Evolutionary conservation across 2,329 filamentous ascomycete genomes (phyloP).

Genomic region (Paramyrothecium roridum): DNA sequence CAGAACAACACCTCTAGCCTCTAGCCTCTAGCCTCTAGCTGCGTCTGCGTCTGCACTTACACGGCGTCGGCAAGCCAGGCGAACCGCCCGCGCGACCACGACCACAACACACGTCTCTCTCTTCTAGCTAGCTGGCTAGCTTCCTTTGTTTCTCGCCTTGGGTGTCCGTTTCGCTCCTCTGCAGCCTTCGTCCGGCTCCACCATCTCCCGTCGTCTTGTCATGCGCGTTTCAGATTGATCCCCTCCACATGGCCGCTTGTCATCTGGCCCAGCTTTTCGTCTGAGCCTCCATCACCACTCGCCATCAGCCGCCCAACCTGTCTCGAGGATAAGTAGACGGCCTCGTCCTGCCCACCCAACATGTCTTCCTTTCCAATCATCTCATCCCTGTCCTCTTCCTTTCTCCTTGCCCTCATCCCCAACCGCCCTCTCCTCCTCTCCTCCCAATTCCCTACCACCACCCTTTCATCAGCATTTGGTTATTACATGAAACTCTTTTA

Average conservation of each 20-base stretch:
- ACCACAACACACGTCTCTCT: background rate
- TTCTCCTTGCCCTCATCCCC: background rate
- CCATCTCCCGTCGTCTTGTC: background rate
- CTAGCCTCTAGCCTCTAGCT: too few relatives aligned
- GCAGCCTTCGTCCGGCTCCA: background rate
- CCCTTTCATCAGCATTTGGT: background rate
- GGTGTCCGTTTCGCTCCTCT: background rate
- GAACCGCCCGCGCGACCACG: background rate
- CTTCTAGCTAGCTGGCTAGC: too few relatives aligned
- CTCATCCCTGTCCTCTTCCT: constrained; percentile 7
- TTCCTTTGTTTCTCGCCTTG: background rate
- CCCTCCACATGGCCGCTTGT: background rate
- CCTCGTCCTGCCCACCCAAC: constrained; percentile 21
- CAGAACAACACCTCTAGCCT: too few relatives aligned
- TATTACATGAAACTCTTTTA: background rate
- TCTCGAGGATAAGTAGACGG: constrained; percentile 23
- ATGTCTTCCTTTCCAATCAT: constrained; percentile 19
- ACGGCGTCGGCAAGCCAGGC: background rate
- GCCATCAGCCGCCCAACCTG: constrained; percentile 3
- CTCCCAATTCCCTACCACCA: too few relatives aligned
- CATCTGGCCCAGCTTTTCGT: background rate
- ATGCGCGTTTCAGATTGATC: constrained; percentile 7
- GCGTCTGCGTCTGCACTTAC: background rate
- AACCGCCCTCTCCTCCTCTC: constrained; percentile 6
- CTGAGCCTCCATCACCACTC: constrained; percentile 3